Conservation (phyloP, 805 yeast genomes). For the Candida glaebosa region DNA sequence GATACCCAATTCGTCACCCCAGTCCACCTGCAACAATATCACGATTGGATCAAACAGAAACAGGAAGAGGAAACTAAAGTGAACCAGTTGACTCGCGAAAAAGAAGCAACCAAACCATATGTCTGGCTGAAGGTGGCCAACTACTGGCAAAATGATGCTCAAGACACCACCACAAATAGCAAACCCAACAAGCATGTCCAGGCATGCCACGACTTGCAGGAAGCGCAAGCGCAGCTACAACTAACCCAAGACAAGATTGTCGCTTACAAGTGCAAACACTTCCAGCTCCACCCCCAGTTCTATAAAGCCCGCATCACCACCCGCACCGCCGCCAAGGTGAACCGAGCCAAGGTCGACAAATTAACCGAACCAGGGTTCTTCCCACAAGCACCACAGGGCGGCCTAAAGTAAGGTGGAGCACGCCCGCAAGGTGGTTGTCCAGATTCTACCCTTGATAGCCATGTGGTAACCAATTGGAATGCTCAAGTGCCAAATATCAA, state of each 20-base stretch:
- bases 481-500: no score
- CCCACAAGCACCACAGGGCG: slow-evolving; percentile 29
- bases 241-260: slow-evolving; percentile 19
- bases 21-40: slow-evolving; percentile 32
- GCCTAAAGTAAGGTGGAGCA: no score
- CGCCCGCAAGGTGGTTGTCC: no score
- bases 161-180: slow-evolving; percentile 11
- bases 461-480: no score
- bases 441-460: no score
- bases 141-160: slow-evolving; percentile 8
- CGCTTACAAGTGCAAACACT: slow-evolving; percentile 33
- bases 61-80: slow-evolving; percentile 16
- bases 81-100: slow-evolving; percentile 17
- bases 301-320: slow-evolving; percentile 39
- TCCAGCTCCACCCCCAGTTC: slow-evolving; percentile 37
- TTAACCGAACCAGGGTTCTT: slow-evolving; percentile 35
- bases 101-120: slow-evolving; percentile 29
- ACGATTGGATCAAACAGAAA: slow-evolving; percentile 19
- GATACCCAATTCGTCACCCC: slow-evolving; percentile 47
- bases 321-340: slow-evolving; percentile 29
- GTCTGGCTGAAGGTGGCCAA: slow-evolving; percentile 29
- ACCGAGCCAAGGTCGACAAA: slow-evolving; percentile 26
- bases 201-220: slow-evolving; percentile 13
- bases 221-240: slow-evolving; percentile 16
- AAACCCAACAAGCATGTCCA: slow-evolving; percentile 14